Conservation (phyloP, 176 grass and related monocot genomes). For the Carex cristatella region DNA sequence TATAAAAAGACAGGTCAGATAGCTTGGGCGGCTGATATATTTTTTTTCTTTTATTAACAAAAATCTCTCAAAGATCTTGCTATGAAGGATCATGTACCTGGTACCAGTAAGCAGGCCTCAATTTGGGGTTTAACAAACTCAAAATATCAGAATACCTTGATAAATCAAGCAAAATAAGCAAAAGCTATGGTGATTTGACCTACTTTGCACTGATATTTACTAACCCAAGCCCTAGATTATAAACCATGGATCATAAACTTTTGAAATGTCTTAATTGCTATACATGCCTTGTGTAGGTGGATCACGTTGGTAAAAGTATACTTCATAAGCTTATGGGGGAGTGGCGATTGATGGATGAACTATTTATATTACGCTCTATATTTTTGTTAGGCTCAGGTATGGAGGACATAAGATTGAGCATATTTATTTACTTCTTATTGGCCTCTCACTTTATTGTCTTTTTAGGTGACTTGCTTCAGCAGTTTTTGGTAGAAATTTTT, state of each 20-base stretch:
- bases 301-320: constrained; percentile 81
- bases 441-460: constrained; percentile 21
- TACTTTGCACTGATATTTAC: not conserved
- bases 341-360: constrained; percentile 95
- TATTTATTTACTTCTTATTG: constrained; percentile 10
- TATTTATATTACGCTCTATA: constrained; percentile 80
- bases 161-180: constrained; percentile 1
- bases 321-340: constrained; percentile 70
- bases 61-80: not conserved
- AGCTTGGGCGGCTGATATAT: not conserved
- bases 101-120: not conserved
- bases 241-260: not conserved
- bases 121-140: not conserved
- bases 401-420: not conserved
- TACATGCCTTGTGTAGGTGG: constrained; percentile 41
- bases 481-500: constrained; percentile 82
- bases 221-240: not conserved
- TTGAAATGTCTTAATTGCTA: constrained; percentile 3
- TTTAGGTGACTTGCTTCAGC: constrained; percentile 95
- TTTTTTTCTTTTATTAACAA: constrained; percentile 20
- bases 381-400: constrained; percentile 97
- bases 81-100: not conserved
- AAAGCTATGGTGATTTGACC: not conserved
- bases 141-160: not conserved
- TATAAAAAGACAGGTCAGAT: constrained; percentile 79